A percentile compares a stretch with the other conserved stretches of the same genome.
Evolutionary conservation across 2,329 filamentous ascomycete species (phyloP).

Genomic region (Colletotrichum tropicicola): DNA sequence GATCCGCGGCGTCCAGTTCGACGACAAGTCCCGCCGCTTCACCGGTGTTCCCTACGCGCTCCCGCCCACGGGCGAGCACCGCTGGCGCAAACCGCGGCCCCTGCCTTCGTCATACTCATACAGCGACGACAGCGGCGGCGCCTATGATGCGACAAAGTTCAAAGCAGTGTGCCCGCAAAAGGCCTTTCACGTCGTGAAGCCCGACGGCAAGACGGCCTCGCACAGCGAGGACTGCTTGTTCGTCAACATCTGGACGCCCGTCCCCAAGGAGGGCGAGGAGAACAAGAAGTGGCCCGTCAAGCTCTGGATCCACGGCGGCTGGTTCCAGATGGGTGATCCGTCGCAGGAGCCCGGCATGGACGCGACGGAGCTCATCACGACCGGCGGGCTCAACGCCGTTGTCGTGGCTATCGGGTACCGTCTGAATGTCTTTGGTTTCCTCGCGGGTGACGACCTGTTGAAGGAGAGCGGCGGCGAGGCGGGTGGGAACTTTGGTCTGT

Average conservation of each 20-base stretch:
- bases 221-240: conserved; percentile 58
- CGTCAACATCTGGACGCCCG: conserved; percentile 58
- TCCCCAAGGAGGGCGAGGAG: conserved; percentile 33
- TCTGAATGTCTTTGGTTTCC: conserved; percentile 58
- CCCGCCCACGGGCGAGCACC: conserved; percentile 44
- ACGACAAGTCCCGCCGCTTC: conserved; percentile 44
- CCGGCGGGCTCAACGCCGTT: conserved; percentile 45
- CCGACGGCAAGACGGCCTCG: conserved; percentile 34
- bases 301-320: conserved; percentile 56
- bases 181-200: conserved; percentile 38
- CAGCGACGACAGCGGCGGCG: conserved; percentile 32
- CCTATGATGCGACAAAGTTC: conserved; percentile 47
- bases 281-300: conserved; percentile 46
- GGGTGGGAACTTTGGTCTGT: conserved; percentile 49
- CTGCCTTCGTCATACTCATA: conserved; percentile 40
- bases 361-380: conserved; percentile 51
- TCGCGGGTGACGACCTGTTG: conserved; percentile 49
- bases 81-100: conserved; percentile 48
- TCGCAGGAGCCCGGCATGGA: conserved; percentile 51
- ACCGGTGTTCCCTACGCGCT: conserved; percentile 49
- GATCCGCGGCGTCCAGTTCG: conserved; percentile 44
- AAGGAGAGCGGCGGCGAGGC: conserved; percentile 32
- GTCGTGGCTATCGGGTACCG: conserved; percentile 56
- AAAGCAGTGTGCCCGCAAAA: conserved; percentile 50
- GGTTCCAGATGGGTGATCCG: conserved; percentile 56